Conservation (phyloP, 495 filamentous ascomycete species). For the Hyaloscypha bicolor region DNA sequence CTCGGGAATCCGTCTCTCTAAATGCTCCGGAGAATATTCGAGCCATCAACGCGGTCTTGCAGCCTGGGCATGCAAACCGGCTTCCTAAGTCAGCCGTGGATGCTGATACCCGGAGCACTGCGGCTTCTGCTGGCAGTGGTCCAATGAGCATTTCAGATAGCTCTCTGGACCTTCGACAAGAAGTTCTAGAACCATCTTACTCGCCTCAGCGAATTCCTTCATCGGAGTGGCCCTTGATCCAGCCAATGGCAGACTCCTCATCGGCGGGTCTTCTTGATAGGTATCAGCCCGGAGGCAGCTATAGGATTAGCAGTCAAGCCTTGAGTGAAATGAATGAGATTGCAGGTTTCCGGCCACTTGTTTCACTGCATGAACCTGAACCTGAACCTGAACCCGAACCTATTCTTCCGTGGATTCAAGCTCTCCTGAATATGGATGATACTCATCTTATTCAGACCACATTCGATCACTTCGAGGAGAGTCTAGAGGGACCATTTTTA, state of each 20-base stretch:
- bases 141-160: neutral
- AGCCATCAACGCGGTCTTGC: no score
- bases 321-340: constrained; percentile 6
- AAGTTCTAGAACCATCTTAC: neutral
- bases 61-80: neutral
- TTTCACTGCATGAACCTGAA: constrained; percentile 13
- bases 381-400: neutral
- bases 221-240: neutral
- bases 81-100: neutral
- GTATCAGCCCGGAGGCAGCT: neutral
- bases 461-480: neutral
- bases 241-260: neutral
- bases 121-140: neutral
- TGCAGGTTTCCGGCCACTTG: constrained; percentile 4
- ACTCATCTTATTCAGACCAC: neutral
- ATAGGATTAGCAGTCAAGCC: constrained; percentile 8
- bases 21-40: no score
- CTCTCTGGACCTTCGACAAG: neutral
- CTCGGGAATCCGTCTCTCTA: no score
- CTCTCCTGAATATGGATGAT: constrained; percentile 6
- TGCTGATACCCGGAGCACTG: neutral
- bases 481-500: constrained; percentile 12
- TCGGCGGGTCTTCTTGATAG: neutral
- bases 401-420: neutral
- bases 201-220: neutral